phyloP scores from a whole-genome alignment of 345 rosid species.

The Physaria fendleri region DNA sequence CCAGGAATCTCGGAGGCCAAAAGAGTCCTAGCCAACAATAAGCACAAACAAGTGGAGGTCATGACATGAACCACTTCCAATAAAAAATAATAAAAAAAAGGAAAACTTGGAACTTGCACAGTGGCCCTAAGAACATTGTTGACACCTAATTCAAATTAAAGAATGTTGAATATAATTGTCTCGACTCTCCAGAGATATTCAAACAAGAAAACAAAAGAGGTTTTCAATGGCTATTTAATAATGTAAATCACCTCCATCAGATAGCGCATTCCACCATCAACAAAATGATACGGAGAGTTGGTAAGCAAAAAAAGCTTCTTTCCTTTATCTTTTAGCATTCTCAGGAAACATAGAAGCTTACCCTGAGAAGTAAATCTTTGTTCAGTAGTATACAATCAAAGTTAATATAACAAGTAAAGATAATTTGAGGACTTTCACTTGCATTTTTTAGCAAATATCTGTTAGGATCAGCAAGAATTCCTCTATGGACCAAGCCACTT shows the following conservation, averaged over 20 bases:
- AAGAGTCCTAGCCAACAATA: slow-evolving; percentile 50
- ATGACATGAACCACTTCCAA: slow-evolving; percentile 20
- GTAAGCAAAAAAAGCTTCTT: slow-evolving; percentile 92
- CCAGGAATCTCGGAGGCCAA: slow-evolving; percentile 67
- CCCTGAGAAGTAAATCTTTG: slow-evolving; percentile 38
- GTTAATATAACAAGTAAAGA: not conserved
- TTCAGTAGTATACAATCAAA: not conserved
- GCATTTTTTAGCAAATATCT: slow-evolving; percentile 82
- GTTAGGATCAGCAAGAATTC: slow-evolving; percentile 77
- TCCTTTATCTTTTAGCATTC: slow-evolving; percentile 77
- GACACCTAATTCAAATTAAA: not conserved
- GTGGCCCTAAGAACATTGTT: not conserved
- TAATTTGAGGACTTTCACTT: slow-evolving; percentile 36
- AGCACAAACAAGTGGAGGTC: not conserved
- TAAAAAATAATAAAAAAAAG: not conserved
- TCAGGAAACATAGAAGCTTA: slow-evolving; percentile 54
- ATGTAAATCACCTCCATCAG: slow-evolving; percentile 70
- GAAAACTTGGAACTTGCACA: not conserved
- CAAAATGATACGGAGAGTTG: slow-evolving; percentile 91
- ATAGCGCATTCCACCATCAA: slow-evolving; percentile 92
- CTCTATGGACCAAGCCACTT: slow-evolving; percentile 88
- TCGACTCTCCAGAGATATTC: not conserved
- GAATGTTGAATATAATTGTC: not conserved
- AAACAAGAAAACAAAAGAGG: not conserved
- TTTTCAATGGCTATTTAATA: not conserved